Base-by-base conservation (phyloP, 208 protist species). In the Histomonas meleagridis region DNA sequence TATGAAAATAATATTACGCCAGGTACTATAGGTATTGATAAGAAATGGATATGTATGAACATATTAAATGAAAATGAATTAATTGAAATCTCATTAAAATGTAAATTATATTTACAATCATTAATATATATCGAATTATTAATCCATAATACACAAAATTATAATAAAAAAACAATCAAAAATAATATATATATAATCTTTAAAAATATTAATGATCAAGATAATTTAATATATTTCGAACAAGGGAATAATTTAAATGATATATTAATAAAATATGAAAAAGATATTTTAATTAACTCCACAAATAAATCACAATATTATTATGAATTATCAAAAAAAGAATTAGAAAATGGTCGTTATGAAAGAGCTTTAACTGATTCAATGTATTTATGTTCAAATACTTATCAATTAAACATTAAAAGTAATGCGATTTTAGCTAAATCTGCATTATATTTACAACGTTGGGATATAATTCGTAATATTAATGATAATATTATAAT, bases 311-410 rank as follows among this genome's bases (percentile, higher is more conserved):
- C 32, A 55, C n/a, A 18, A 86, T 26, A 55, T 16, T 86, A 32
- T 21, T 26, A 40, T 86, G 38, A 18, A 18, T 86, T 16, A 55
- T 18, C 14, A 55, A 86, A n/a, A 32, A 46, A 86, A 55, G n/a
- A 55, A 38, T 16, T 86, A 1, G n/a, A 55, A 86, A 51, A n/a
- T 49, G 76, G 76, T 14, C 40, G 76, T 32, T 7, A 5, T 38
- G 76, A 86, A 86, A 51, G 76, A 51, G 76, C 76, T 10, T 38
- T 86, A 5, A 86, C 16, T 57, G 76, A 86, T 86, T 5, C 76
- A 43, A 5, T 55, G 5, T 2, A 32, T 10, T n/a, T 65, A n/a
- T 38, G 55, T 0, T 32, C 26, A 55, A 55, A 55, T 7, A 32
- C 35, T 38, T 9, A 55, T 12, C 1, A 38, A 18, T 3, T 2